phyloP scores from a whole-genome alignment of 2,329 filamentous ascomycete species.

The Zymoseptoria crescenta region DNA sequence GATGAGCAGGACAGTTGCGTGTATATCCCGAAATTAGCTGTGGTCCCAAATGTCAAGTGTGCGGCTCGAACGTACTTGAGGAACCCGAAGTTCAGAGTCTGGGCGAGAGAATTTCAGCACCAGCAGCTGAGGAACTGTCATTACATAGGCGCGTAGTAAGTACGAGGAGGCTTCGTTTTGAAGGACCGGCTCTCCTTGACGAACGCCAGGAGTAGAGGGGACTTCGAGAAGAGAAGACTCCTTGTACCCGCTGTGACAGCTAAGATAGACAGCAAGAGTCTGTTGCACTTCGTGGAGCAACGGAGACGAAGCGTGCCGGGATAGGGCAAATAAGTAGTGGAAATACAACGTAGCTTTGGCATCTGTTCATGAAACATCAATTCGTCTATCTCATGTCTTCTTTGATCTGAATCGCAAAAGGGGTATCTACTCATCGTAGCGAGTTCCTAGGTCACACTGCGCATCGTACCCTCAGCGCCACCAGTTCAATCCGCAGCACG shows the following conservation, averaged over 20 bases:
- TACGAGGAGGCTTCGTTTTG: not conserved
- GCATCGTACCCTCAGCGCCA: not conserved
- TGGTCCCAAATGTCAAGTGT: too few species aligned
- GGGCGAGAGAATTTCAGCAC: too few species aligned
- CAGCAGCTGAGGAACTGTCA: too few species aligned
- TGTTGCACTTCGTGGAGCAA: not conserved
- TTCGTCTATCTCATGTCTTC: not conserved
- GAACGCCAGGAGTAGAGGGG: not conserved
- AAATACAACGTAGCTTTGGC: not conserved
- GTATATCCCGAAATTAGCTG: too few species aligned
- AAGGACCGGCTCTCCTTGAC: not conserved
- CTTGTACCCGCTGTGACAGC: not conserved
- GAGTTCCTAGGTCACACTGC: not conserved
- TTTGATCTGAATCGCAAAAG: not conserved
- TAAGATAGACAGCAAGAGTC: not conserved
- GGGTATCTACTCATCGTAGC: not conserved
- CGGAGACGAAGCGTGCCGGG: not conserved
- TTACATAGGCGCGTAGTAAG: not conserved
- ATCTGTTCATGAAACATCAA: not conserved
- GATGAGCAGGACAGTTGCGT: too few species aligned
- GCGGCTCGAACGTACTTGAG: too few species aligned
- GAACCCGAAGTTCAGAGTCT: too few species aligned
- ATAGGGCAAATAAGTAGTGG: not conserved
- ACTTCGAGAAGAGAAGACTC: not conserved
- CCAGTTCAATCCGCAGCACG: not conserved